phyloP scores from a whole-genome alignment of 495 filamentous ascomycete species.

The Penicillium pulvis region DNA sequence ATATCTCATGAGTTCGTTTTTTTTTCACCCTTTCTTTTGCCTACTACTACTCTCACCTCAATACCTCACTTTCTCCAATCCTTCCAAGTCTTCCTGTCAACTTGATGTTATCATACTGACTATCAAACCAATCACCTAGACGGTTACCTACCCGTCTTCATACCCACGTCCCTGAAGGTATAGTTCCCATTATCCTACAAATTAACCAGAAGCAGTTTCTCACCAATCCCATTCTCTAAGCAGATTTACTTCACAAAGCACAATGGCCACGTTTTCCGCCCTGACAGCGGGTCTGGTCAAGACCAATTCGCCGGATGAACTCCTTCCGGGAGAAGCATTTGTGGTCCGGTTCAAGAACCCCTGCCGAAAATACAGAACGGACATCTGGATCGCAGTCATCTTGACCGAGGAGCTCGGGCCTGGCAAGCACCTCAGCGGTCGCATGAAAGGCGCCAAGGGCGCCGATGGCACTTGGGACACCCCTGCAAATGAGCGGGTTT shows the following conservation, averaged over 20 bases:
- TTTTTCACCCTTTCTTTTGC: neutral
- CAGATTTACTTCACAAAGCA: neutral
- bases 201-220: no score
- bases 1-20: neutral
- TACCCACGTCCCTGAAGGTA: neutral
- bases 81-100: neutral
- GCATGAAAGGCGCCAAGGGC: conserved; percentile 10
- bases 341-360: conserved; percentile 24
- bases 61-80: neutral
- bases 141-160: neutral
- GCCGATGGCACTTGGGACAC: conserved; percentile 11
- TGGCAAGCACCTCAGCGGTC: neutral
- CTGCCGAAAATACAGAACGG: conserved; percentile 10
- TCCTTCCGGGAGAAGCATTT: conserved; percentile 12
- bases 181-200: neutral
- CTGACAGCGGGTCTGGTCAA: neutral
- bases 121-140: neutral
- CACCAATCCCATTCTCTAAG: no score
- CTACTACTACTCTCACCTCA: neutral
- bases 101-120: neutral
- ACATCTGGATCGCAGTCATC: conserved; percentile 22
- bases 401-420: conserved; percentile 10
- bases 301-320: neutral
- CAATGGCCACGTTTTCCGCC: neutral
- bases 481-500: conserved; percentile 8